A percentile compares a stretch with the other conserved stretches of the same genome.
Evolutionary conservation across 768 basidiomycete species (phyloP).

Genomic region (Pleurotus cornucopiae): DNA sequence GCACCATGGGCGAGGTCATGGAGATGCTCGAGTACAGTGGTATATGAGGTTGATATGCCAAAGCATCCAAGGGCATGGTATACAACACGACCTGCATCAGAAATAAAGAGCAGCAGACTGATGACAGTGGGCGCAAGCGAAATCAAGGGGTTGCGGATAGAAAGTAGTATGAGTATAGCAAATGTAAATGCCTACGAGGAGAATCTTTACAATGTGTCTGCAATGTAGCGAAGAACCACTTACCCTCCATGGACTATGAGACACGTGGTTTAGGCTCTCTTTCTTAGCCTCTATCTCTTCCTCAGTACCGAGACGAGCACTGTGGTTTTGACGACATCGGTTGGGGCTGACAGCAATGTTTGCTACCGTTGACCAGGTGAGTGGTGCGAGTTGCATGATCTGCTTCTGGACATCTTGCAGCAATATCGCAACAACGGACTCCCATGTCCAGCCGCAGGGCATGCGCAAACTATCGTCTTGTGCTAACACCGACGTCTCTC

Average conservation of each 20-base stretch:
- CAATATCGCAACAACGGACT: not conserved
- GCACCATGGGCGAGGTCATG: slow-evolving; percentile 10
- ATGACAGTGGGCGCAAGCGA: slow-evolving; percentile 16
- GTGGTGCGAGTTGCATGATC: not conserved
- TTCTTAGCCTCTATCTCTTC: not conserved
- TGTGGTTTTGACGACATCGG: not conserved
- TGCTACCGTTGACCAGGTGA: not conserved
- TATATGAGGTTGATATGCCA: slow-evolving; percentile 16
- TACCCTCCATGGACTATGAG: not conserved
- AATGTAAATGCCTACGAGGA: not conserved
- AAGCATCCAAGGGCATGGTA: slow-evolving; percentile 14
- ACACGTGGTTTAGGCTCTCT: not conserved
- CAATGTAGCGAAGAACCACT: not conserved
- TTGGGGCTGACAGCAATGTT: not conserved
- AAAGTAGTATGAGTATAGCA: slow-evolving; percentile 5
- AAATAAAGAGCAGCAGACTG: slow-evolving; percentile 15
- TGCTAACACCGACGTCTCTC: not conserved
- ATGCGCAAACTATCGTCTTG: not conserved
- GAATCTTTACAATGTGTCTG: no score
- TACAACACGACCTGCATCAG: slow-evolving; percentile 12
- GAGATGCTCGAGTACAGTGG: slow-evolving; percentile 13
- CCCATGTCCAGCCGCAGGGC: not conserved
- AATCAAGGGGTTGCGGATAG: slow-evolving; percentile 13
- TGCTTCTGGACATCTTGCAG: not conserved
- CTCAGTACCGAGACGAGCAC: not conserved